Percentiles rank a stretch among this genome's conserved stretches.
Conservation (phyloP, 176 grass and related monocot genomes). For the Lolium perenne region DNA sequence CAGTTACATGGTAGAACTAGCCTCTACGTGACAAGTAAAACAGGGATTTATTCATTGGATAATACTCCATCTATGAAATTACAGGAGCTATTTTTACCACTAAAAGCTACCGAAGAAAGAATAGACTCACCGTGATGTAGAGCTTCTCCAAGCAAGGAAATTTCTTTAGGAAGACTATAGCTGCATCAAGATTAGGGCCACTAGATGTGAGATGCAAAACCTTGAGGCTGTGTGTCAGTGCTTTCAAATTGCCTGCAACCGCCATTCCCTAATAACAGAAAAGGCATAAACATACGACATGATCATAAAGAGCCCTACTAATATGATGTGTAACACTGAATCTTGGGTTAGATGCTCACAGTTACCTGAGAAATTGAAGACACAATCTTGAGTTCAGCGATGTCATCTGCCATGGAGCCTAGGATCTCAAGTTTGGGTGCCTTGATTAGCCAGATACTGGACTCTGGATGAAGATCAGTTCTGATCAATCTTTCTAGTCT, state of each 20-base stretch:
- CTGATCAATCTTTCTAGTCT: constrained; percentile 14
- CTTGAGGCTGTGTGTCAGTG: neutral
- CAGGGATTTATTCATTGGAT: neutral
- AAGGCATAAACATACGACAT: neutral
- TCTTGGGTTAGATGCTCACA: neutral
- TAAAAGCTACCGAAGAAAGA: neutral
- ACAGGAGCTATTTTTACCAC: neutral
- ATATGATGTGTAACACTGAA: neutral
- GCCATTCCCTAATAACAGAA: neutral
- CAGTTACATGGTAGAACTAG: neutral
- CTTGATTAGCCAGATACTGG: neutral
- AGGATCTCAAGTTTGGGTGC: constrained; percentile 5
- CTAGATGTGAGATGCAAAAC: constrained; percentile 8
- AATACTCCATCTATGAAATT: neutral
- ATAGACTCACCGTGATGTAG: neutral
- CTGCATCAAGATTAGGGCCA: constrained; percentile 24
- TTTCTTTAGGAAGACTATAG: constrained; percentile 4
- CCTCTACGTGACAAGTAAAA: neutral
- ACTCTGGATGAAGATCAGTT: neutral
- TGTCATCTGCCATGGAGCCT: neutral
- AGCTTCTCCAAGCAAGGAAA: constrained; percentile 23
- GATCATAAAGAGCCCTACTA: neutral
- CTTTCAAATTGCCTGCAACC: neutral
- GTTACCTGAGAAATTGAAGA: neutral
- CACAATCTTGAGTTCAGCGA: neutral